Conservation (phyloP, 768 basidiomycete genomes). For the Termitomyces sp. region DNA sequence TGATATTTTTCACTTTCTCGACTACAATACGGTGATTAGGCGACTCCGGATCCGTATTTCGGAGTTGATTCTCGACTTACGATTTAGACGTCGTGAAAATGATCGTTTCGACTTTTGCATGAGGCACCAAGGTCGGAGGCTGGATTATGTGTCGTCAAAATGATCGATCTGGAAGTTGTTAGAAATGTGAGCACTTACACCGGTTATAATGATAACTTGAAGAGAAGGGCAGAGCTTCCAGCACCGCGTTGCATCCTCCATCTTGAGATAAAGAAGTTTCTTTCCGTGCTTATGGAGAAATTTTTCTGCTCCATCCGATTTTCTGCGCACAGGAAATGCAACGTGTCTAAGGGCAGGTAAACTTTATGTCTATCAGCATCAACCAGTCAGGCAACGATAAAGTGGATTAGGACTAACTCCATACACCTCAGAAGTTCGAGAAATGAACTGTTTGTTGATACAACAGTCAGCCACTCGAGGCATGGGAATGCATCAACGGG, state of each 20-base stretch:
- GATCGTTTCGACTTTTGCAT: neutral
- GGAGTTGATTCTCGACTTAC: neutral
- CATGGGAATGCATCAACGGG: neutral
- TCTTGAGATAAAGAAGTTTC: neutral
- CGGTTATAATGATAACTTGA: neutral
- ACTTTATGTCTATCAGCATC: neutral
- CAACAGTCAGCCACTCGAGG: neutral
- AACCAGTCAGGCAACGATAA: neutral
- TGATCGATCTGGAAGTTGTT: neutral
- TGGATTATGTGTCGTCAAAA: neutral
- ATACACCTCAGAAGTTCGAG: neutral
- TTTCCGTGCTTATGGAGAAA: neutral
- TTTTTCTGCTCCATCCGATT: neutral
- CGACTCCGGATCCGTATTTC: no score
- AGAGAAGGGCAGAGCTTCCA: slow-evolving; percentile 5
- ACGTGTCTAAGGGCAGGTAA: neutral
- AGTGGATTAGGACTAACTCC: neutral
- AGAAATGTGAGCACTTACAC: neutral
- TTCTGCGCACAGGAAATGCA: neutral
- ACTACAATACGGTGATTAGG: neutral
- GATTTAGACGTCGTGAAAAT: neutral
- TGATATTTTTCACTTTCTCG: neutral
- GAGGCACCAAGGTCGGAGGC: slow-evolving; percentile 1
- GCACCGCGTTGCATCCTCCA: neutral
- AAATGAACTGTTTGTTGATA: slow-evolving; percentile 1